Conservation (phyloP, 1,139 yeast genomes). For the Taphrina communis region DNA sequence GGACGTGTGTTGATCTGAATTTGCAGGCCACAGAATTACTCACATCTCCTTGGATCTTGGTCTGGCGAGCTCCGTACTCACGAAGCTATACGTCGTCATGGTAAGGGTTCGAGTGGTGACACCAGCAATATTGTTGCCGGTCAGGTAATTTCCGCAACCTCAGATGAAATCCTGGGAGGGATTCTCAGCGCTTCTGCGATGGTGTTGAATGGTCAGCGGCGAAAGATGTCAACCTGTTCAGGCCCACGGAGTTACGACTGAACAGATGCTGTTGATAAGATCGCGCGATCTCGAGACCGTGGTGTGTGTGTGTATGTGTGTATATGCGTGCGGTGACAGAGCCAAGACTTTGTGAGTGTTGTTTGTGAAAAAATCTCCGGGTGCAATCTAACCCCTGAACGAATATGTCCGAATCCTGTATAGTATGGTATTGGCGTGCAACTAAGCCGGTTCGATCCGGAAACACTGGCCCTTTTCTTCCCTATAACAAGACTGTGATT, state of each 20-base stretch:
- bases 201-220: background rate
- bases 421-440: background rate
- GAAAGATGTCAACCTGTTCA: background rate
- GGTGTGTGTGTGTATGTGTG: background rate
- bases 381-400: slow-evolving; percentile 12
- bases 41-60: slow-evolving; percentile 14
- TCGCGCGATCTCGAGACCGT: slow-evolving; percentile 7
- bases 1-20: background rate
- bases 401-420: slow-evolving; percentile 9
- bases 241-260: background rate
- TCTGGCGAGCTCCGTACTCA: slow-evolving; percentile 18
- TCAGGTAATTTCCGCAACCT: background rate
- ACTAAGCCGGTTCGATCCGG: background rate
- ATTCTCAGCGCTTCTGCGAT: background rate
- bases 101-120: background rate
- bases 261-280: background rate
- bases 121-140: background rate
- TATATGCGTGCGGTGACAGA: background rate
- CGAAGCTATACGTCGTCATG: slow-evolving; percentile 28
- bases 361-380: slow-evolving; percentile 20
- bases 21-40: background rate
- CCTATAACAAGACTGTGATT: slow-evolving; percentile 2
- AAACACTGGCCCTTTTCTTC: background rate
- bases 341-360: slow-evolving; percentile 14
- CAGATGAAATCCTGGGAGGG: background rate